Evolutionary conservation across 768 basidiomycete genomes (phyloP).

Genomic region (Naganishia kalamii): DNA sequence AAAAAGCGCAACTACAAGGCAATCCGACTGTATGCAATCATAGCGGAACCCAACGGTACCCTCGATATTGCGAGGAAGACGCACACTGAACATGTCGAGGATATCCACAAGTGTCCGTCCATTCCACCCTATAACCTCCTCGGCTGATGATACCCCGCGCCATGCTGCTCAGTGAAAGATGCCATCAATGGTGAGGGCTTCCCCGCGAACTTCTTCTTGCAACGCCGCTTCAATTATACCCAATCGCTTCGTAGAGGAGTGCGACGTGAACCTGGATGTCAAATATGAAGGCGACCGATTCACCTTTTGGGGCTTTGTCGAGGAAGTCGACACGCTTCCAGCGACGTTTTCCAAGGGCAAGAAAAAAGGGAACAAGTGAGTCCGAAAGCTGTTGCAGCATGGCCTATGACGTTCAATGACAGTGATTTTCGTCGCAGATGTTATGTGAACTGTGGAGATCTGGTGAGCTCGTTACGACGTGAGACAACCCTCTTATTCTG

Average conservation of each 20-base stretch:
- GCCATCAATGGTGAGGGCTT: constrained; percentile 9
- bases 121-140: background rate
- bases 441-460: constrained; percentile 70
- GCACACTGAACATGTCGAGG: constrained; percentile 84
- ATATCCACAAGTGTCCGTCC: constrained; percentile 53
- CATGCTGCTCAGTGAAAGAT: background rate
- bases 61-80: constrained; percentile 93
- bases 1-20: constrained; percentile 56
- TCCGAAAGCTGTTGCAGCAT: constrained; percentile 8
- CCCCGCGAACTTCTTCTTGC: background rate
- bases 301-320: background rate
- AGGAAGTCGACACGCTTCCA: background rate
- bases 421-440: constrained; percentile 61
- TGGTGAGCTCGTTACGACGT: constrained; percentile 53
- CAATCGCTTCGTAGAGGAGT: background rate
- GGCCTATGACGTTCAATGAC: background rate
- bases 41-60: constrained; percentile 71
- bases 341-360: background rate
- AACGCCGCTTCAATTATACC: background rate
- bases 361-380: constrained; percentile 33
- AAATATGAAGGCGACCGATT: background rate
- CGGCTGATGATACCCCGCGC: background rate
- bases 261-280: background rate
- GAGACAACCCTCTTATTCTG: background rate
- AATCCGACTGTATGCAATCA: constrained; percentile 82